Conservation (phyloP, 495 filamentous ascomycete genomes). For the Bathelium albidoporum region DNA sequence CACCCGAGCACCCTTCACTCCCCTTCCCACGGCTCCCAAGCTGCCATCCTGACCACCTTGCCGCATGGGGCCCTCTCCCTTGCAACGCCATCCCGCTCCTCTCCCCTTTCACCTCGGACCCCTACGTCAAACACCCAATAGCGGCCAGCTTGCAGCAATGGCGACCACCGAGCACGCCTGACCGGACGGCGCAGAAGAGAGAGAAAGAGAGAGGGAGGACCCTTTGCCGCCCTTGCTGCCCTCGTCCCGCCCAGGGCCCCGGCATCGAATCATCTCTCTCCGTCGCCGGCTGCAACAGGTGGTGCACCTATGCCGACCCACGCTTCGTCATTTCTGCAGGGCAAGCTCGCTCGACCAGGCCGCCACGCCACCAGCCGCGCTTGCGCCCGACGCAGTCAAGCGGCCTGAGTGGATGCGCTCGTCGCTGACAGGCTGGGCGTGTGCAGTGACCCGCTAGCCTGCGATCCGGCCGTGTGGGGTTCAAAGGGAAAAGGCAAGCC, state of each 20-base stretch:
- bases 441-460: background rate
- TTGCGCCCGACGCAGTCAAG: background rate
- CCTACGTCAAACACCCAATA: background rate
- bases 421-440: background rate
- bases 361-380: background rate
- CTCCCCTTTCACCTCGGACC: background rate
- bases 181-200: background rate
- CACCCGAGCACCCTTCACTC: background rate
- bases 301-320: too few species aligned
- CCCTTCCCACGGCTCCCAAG: background rate
- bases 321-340: background rate
- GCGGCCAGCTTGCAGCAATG: background rate
- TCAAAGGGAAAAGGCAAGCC: background rate
- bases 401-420: background rate
- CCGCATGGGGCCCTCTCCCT: background rate
- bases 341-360: background rate
- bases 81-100: background rate
- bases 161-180: background rate
- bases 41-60: background rate
- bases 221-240: background rate
- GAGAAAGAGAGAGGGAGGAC: background rate
- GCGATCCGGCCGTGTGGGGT: slow-evolving; percentile 2
- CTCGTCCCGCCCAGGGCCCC: background rate
- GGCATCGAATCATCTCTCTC: slow-evolving; percentile 2
- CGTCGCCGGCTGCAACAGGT: background rate